Evolutionary conservation across 2,329 filamentous ascomycete genomes (phyloP).

Genomic region (Aspergillus amoenus): DNA sequence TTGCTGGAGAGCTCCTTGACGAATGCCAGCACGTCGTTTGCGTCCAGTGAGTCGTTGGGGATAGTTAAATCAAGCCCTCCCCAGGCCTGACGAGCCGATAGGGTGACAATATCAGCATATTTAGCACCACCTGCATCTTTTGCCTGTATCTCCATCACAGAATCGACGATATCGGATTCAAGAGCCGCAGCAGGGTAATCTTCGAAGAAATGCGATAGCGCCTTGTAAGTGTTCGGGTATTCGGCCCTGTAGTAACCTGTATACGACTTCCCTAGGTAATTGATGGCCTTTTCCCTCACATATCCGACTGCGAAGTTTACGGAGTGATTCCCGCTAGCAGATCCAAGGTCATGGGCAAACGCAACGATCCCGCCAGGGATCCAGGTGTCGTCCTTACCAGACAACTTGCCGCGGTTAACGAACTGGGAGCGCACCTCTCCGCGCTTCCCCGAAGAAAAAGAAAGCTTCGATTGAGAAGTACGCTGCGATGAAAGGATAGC

Average conservation of each 20-base stretch:
- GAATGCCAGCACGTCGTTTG: constrained; percentile 35
- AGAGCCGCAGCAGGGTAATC: constrained; percentile 39
- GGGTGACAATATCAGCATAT: constrained; percentile 43
- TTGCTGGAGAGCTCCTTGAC: constrained; percentile 47
- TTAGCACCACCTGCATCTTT: constrained; percentile 35
- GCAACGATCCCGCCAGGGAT: constrained; percentile 32
- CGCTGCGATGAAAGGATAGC: constrained; percentile 41
- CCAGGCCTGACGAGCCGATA: constrained; percentile 44
- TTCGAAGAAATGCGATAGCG: constrained; percentile 40
- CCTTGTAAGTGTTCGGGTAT: constrained; percentile 33
- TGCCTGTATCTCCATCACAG: constrained; percentile 28
- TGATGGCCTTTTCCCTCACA: constrained; percentile 40
- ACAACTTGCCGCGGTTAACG: constrained; percentile 30
- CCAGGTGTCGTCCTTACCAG: constrained; percentile 25
- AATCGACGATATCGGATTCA: constrained; percentile 36
- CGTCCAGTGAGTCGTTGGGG: constrained; percentile 33
- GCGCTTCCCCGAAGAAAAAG: constrained; percentile 30
- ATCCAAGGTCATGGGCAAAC: constrained; percentile 42
- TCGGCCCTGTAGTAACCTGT: constrained; percentile 42
- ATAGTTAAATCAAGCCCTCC: constrained; percentile 44
- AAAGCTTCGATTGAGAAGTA: constrained; percentile 25
- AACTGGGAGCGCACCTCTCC: constrained; percentile 33
- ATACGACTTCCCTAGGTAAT: constrained; percentile 41
- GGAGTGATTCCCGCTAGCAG: constrained; percentile 24
- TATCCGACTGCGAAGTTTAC: constrained; percentile 46